Conservation (phyloP, 768 basidiomycete genomes). For the button mushroom (Agaricus bisporus) region DNA sequence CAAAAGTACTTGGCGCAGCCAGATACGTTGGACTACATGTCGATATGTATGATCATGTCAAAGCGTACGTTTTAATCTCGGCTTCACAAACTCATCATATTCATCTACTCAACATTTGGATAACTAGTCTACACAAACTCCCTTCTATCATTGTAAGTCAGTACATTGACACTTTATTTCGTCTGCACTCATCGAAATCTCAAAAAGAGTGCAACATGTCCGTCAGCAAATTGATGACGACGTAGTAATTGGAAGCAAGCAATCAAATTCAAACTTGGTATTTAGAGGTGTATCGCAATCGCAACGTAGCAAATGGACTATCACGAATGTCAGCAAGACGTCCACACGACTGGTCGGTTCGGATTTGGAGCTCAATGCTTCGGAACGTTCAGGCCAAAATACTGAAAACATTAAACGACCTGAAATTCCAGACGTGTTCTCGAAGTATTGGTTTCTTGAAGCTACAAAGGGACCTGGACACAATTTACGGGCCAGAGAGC, state of each 20-base stretch:
- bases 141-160: conserved; percentile 14
- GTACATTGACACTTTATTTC: no score
- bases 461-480: not conserved
- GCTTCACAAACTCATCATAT: not conserved
- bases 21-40: conserved; percentile 23
- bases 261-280: no score
- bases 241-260: no score
- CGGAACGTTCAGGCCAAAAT: no score
- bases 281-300: no score
- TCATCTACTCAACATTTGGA: not conserved
- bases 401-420: not conserved
- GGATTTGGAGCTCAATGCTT: no score
- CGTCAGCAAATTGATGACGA: no score
- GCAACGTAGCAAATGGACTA: no score
- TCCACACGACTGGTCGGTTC: no score
- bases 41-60: conserved; percentile 25
- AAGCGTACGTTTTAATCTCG: conserved; percentile 16
- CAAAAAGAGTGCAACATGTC: no score
- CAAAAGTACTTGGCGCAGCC: conserved; percentile 24
- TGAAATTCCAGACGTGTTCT: not conserved
- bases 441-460: not conserved
- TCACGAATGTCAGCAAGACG: not conserved
- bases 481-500: not conserved
- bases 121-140: conserved; percentile 16
- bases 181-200: no score